phyloP scores from a whole-genome alignment of 2,329 filamentous ascomycete genomes.

The Hypoxylon sp. region DNA sequence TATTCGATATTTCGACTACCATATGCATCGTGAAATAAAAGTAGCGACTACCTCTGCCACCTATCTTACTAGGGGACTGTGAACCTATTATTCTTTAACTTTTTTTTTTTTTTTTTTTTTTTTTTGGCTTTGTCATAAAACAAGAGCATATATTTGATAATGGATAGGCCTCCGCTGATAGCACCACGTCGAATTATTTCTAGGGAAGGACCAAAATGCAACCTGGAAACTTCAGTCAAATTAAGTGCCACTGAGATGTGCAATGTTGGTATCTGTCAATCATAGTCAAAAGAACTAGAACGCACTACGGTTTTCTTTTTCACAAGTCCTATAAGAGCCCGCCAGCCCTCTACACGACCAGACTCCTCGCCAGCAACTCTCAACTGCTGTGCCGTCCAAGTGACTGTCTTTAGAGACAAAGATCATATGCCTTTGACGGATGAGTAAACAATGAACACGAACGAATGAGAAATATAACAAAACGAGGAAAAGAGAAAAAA shows the following conservation, averaged over 20 bases:
- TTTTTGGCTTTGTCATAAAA: not conserved
- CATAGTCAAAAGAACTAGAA: constrained; percentile 11
- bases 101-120: too few species aligned
- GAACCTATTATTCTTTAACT: too few species aligned
- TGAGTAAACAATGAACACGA: constrained; percentile 46
- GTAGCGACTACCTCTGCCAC: too few species aligned
- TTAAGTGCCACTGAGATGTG: not conserved
- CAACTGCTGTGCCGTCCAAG: constrained; percentile 37
- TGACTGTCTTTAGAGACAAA: constrained; percentile 39
- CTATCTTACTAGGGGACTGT: too few species aligned
- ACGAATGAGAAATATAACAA: constrained; percentile 40
- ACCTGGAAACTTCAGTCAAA: not conserved
- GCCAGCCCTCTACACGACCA: constrained; percentile 44
- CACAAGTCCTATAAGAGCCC: constrained; percentile 12
- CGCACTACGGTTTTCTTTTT: constrained; percentile 6
- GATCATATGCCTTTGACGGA: constrained; percentile 13
- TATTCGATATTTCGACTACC: too few species aligned
- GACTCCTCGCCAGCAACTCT: constrained; percentile 37
- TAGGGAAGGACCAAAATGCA: too few species aligned
- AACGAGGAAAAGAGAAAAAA: constrained; percentile 38
- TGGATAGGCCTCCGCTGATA: not conserved
- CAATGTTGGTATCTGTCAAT: constrained; percentile 20
- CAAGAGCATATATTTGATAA: not conserved
- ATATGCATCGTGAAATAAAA: too few species aligned
- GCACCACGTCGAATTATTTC: not conserved